Evolutionary conservation across 495 filamentous ascomycete genomes (phyloP), one percentile per base, ranked within the genome.

Genomic region (Talaromyces thailandensis): DNA sequence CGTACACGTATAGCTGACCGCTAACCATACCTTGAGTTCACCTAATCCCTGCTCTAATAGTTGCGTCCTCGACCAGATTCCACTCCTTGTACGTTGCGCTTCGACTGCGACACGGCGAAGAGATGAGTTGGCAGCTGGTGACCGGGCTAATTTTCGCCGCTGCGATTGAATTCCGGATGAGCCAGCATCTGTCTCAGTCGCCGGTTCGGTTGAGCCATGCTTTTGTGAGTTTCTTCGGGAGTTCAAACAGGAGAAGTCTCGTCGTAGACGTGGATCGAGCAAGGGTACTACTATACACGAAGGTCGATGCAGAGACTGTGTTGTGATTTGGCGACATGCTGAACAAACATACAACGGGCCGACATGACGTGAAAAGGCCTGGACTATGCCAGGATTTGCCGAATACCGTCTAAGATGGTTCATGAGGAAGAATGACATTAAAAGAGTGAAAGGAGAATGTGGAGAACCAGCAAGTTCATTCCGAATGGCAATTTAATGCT

Each of bases 61-160:
- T 60, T 74, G 70, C 48, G 71, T 67, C 26, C 73, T 79, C 5
- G 73, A 73, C 11, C 73, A 63, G 56, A 75, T 72, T 7, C 72
- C 74, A 70, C 84, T 80, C 62, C 75, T 80, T 8, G 82, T 84
- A 61, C 82, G 76, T 69, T 86, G 82, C 58, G 83, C 83, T 63
- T 85, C 83, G 2, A 83, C 81, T 12, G 83, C 83, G 21, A 86
- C 83, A 63, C 81, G 74, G 28, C 82, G 75, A 50, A 86, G 63
- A 9, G 83, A 86, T 7, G 79, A 82, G 16, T 81, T 77, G 7
- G 79, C 80, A 52, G 82, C 78, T 5, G 81, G 77, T 9, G 72
- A 71, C 63, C 82, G 73, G 16, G 67, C 64, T 31, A 70, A 64
- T 61, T 82, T 79, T 62, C 76, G 72, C 59, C 78, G 81, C 64